A percentile compares a stretch with the other conserved stretches of the same genome.
Conservation (phyloP, 2,329 filamentous ascomycete species). For the Verticillium dahliae region DNA sequence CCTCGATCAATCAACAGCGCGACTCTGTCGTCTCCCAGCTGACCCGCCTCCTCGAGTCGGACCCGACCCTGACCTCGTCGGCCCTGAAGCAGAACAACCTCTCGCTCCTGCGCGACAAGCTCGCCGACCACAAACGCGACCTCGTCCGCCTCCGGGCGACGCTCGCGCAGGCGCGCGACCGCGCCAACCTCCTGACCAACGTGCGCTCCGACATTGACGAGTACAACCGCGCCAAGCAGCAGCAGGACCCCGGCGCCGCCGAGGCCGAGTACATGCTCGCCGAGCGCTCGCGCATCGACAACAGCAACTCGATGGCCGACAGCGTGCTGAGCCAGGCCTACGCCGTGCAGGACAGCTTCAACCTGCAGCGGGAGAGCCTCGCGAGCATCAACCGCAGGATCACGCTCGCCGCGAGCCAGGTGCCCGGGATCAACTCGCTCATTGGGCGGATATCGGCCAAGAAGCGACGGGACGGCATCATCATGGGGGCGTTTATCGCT, state of each 20-base stretch:
- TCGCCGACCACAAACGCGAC: constrained; percentile 80
- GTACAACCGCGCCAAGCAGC: constrained; percentile 58
- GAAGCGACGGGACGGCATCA: constrained; percentile 90
- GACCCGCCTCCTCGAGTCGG: constrained; percentile 83
- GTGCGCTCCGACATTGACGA: constrained; percentile 89
- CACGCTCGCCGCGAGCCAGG: constrained; percentile 78
- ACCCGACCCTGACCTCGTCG: constrained; percentile 78
- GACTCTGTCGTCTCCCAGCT: constrained; percentile 78
- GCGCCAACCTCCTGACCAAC: constrained; percentile 83
- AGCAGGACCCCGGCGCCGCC: constrained; percentile 63
- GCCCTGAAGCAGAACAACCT: constrained; percentile 97
- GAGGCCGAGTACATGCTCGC: constrained; percentile 98
- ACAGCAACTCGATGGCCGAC: constrained; percentile 84
- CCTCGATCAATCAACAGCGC: constrained; percentile 46
- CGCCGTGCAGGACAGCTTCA: constrained; percentile 89
- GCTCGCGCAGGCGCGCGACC: constrained; percentile 73
- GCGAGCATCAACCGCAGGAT: constrained; percentile 87
- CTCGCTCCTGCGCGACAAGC: constrained; percentile 81
- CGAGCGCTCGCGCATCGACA: constrained; percentile 78
- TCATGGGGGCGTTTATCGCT: constrained; percentile 85
- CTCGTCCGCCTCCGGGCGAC: constrained; percentile 66
- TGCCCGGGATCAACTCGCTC: constrained; percentile 87
- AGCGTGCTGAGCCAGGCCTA: constrained; percentile 92
- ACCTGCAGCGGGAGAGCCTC: constrained; percentile 78
- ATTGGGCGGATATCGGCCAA: constrained; percentile 91